Evolutionary conservation across 768 basidiomycete genomes (phyloP), one percentile per base, ranked within the genome.

Genomic region (Termitomyces sp.): DNA sequence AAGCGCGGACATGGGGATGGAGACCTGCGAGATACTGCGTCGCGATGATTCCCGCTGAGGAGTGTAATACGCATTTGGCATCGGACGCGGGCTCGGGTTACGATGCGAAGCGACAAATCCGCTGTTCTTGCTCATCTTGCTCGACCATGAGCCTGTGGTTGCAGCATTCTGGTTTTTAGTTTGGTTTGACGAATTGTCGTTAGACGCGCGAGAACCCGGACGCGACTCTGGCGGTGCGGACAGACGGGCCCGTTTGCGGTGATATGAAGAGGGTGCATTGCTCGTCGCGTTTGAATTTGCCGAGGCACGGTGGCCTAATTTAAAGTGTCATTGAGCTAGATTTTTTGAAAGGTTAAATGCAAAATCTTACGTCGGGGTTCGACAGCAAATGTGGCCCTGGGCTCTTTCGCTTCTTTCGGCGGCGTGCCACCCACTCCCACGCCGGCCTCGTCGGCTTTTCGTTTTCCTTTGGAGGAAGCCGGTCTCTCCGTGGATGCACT

Each of bases 1-100:
- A 61, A 90, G 74, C 3, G 90, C 90, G 41, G 86, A 87, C 55
- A 92, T 81, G 3, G 90, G 90, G 22, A 92, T 87, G n/a, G 89
- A 91, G 13, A 78, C 74, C 66, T 86, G 83, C 3, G 88, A 88
- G 57, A 86, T 71, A 65, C 85, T 87, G 43, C 76, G 79, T 51
- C 78, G 77, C 18, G 77, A 79, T 57, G 76, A 66, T 8, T 72
- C 70, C 49, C 72, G 72, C 46, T 63, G 63, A 27, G 59, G 48
- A 49, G 58, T 59, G 20, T 62, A 60, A 37, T 64, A 49, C 43
- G 67, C 20, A 24, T 64, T 47, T 56, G 70, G 49, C 4, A 54
- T 62, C 69, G 60, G 51, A 60, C 60, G 46, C 34, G 42, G 49
- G 42, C n/a, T 48, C 36, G 65, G 66, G 54, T 61, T 66, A 18